Conservation (phyloP, 495 filamentous ascomycete genomes). For the Peziza echinospora region DNA sequence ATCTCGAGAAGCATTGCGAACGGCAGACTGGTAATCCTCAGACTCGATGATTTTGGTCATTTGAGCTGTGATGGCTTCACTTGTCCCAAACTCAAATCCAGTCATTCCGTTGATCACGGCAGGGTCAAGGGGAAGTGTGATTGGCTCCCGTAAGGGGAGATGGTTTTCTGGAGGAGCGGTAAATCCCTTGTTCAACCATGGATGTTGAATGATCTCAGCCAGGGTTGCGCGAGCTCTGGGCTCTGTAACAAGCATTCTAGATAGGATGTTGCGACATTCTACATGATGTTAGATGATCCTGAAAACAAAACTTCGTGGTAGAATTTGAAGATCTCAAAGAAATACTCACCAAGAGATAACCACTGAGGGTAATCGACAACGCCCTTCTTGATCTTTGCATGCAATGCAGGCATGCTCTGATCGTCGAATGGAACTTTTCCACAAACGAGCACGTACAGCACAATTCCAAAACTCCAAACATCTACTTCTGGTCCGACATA, state of each 20-base stretch:
- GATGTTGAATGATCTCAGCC: conserved; percentile 83
- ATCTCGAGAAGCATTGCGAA: conserved; percentile 44
- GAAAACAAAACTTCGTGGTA: conserved; percentile 5
- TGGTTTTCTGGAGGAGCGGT: conserved; percentile 70
- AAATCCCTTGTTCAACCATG: conserved; percentile 94
- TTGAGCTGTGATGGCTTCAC: conserved; percentile 60
- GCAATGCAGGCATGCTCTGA: conserved; percentile 94
- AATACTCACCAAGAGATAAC: conserved; percentile 54
- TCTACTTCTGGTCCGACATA: conserved; percentile 96
- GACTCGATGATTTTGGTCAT: conserved; percentile 70
- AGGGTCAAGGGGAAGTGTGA: conserved; percentile 64
- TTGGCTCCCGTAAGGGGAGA: conserved; percentile 60
- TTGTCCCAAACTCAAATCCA: conserved; percentile 85
- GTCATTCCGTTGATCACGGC: conserved; percentile 82
- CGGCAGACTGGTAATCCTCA: conserved; percentile 71
- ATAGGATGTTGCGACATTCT: conserved; percentile 91
- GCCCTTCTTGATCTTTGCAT: conserved; percentile 98
- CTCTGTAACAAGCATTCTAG: conserved; percentile 90
- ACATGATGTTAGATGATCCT: conserved; percentile 1
- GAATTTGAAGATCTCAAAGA: conserved; percentile 1
- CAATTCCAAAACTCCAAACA: conserved; percentile 97
- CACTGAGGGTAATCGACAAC: conserved; percentile 88
- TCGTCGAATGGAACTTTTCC: conserved; percentile 98
- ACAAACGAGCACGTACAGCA: conserved; percentile 94
- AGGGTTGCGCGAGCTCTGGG: conserved; percentile 70